Evolutionary conservation across 2,329 filamentous ascomycete species (phyloP).

Genomic region (Talaromyces sp.): DNA sequence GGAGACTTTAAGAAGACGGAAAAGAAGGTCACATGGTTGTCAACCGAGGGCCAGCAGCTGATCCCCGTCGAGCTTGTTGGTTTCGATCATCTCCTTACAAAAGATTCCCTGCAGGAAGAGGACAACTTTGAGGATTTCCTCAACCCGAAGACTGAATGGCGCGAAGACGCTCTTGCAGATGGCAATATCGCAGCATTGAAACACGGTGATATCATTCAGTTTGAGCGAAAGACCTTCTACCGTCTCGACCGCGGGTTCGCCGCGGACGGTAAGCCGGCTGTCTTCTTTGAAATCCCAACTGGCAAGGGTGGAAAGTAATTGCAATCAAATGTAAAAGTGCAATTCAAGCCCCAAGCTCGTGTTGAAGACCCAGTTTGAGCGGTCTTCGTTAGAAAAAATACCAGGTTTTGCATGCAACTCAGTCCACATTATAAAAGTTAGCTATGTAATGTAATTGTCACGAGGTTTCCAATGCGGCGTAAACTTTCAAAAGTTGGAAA

Average conservation of each 20-base stretch:
- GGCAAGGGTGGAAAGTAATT: constrained; percentile 41
- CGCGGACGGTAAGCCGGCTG: constrained; percentile 51
- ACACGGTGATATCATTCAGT: constrained; percentile 87
- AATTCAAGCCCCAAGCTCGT: too few relatives aligned
- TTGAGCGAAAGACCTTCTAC: constrained; percentile 90
- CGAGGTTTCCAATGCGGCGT: too few relatives aligned
- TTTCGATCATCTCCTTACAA: constrained; percentile 91
- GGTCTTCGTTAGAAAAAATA: not conserved
- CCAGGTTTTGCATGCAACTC: not conserved
- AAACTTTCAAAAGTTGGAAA: not conserved
- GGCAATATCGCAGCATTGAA: constrained; percentile 72
- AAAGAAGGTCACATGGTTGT: constrained; percentile 95
- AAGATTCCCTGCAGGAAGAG: constrained; percentile 87
- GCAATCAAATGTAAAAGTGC: not conserved
- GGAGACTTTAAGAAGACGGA: constrained; percentile 92
- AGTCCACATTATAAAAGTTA: not conserved
- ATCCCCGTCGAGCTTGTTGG: constrained; percentile 82
- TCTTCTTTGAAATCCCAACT: constrained; percentile 66
- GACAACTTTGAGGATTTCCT: constrained; percentile 81
- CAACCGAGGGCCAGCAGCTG: constrained; percentile 67
- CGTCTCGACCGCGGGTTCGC: constrained; percentile 64
- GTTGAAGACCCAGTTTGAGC: not conserved
- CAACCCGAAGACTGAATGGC: constrained; percentile 67
- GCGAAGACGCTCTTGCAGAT: constrained; percentile 71
- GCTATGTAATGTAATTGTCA: too few relatives aligned